Evolutionary conservation across 179 eudicot genomes (phyloP).

Genomic region (Camellia oleifera): DNA sequence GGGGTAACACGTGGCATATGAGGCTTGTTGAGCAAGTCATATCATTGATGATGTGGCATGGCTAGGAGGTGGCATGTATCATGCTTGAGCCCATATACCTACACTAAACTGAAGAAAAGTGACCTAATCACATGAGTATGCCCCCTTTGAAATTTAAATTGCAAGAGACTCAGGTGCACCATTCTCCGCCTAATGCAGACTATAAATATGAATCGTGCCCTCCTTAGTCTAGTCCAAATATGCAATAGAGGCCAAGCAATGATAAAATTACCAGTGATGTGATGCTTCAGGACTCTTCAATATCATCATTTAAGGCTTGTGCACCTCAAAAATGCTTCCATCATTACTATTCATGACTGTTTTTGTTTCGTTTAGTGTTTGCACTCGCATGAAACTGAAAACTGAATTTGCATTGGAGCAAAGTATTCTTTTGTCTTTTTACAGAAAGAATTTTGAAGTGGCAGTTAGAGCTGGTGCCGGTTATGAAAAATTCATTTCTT

Average conservation of each 20-base stretch:
- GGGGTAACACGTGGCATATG: too few species aligned
- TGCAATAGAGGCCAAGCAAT: neutral
- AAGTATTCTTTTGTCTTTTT: neutral
- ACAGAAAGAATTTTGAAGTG: neutral
- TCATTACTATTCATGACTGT: neutral
- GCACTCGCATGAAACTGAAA: neutral
- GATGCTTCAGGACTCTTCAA: neutral
- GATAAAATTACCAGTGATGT: neutral
- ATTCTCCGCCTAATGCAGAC: too few species aligned
- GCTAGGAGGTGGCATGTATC: too few species aligned
- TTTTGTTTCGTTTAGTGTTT: neutral
- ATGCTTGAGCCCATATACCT: too few species aligned
- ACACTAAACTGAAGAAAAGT: too few species aligned
- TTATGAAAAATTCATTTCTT: neutral
- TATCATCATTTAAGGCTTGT: too few species aligned
- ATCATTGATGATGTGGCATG: too few species aligned
- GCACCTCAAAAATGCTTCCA: neutral
- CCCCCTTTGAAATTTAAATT: too few species aligned
- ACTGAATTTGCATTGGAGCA: neutral
- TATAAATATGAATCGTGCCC: too few species aligned
- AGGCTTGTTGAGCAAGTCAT: too few species aligned
- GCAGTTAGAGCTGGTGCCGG: neutral
- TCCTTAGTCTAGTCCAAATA: neutral
- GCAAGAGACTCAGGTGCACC: too few species aligned
- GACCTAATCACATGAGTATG: too few species aligned